Evolutionary conservation across 345 rosid species (phyloP).

Genomic region (Raphanus sativus): DNA sequence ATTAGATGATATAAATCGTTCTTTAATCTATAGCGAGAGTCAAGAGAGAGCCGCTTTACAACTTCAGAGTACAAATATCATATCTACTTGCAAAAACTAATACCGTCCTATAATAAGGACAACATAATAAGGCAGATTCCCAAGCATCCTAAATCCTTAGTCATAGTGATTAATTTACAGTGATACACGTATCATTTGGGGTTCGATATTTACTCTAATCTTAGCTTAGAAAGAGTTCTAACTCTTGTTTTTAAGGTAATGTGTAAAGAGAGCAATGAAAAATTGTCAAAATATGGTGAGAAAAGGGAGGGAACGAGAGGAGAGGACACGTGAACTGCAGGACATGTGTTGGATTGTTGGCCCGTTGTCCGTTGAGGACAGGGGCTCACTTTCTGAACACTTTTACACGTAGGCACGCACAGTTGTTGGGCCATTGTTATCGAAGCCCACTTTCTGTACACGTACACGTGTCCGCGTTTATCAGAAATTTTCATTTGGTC

Average conservation of each 20-base stretch:
- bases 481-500: neutral
- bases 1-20: neutral
- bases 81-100: neutral
- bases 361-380: slow-evolving; percentile 21
- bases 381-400: slow-evolving; percentile 2
- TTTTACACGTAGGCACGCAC: slow-evolving; percentile 2
- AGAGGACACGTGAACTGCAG: slow-evolving; percentile 12
- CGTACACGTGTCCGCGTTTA: neutral
- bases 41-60: neutral
- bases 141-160: neutral
- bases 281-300: neutral
- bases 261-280: slow-evolving; percentile 7
- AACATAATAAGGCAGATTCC: neutral
- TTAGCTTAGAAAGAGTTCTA: neutral
- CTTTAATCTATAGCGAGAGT: neutral
- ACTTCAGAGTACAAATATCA: neutral
- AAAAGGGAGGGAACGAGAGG: neutral
- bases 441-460: slow-evolving; percentile 14
- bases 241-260: neutral
- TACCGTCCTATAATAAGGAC: neutral
- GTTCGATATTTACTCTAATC: neutral
- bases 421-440: slow-evolving; percentile 21
- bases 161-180: neutral
- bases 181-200: neutral
- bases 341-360: neutral